These are phyloP conservation scores for Microbotryum lychnidis-dioicae DNA, from an alignment of 1,284 basidiomycete genomes.

Conservation along the genomic window DNA sequence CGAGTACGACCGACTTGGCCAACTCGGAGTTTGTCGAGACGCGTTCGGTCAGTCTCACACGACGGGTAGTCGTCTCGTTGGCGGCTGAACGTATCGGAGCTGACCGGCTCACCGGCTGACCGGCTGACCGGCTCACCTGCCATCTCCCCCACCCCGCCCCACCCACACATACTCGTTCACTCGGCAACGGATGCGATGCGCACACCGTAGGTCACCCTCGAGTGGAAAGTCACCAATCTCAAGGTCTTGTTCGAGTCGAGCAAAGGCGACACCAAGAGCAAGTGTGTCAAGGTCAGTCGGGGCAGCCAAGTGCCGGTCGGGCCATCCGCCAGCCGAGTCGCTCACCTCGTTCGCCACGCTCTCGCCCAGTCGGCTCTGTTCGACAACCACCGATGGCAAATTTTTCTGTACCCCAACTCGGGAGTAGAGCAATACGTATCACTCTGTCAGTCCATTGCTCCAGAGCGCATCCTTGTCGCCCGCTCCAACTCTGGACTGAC, in stretches of 20 bases:
- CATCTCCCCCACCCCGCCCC: not conserved
- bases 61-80: not conserved
- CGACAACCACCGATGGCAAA: slow-evolving; percentile 34
- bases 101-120: too few species aligned
- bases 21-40: slow-evolving; percentile 3
- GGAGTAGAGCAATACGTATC: slow-evolving; percentile 37
- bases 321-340: too few species aligned
- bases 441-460: slow-evolving; percentile 15
- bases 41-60: not conserved
- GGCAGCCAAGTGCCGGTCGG: not conserved
- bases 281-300: slow-evolving; percentile 39
- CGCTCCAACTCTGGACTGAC: too few species aligned
- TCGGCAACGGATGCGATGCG: not conserved
- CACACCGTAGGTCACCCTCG: slow-evolving; percentile 31
- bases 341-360: not conserved
- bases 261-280: slow-evolving; percentile 39
- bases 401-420: slow-evolving; percentile 37
- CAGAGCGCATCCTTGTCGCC: too few species aligned
- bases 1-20: not conserved
- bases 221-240: slow-evolving; percentile 38
- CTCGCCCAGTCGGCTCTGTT: slow-evolving; percentile 19
- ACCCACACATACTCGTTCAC: not conserved
- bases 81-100: not conserved
- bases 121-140: not conserved
- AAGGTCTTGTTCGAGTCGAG: slow-evolving; percentile 40